Conservation (phyloP, 352 stramenopile genomes). For the Phytophthora cryptogea region DNA sequence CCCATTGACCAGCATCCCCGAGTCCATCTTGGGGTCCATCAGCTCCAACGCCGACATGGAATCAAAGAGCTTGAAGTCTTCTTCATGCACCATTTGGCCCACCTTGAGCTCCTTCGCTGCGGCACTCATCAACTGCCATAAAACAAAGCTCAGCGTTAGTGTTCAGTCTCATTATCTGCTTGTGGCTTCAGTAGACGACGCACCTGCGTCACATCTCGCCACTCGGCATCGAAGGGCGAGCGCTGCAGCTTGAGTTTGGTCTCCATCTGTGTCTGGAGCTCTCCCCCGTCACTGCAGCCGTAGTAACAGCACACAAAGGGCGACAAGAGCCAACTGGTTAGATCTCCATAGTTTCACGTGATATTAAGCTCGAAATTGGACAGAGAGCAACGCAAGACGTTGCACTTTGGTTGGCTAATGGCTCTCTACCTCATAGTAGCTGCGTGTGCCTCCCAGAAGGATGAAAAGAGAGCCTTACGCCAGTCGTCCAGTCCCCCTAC, state of each 20-base stretch:
- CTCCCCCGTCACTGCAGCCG: slow-evolving; percentile 28
- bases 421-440: slow-evolving; percentile 29
- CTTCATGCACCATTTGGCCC: slow-evolving; percentile 76
- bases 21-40: slow-evolving; percentile 95
- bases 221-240: slow-evolving; percentile 32
- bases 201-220: slow-evolving; percentile 62
- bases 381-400: slow-evolving; percentile 4
- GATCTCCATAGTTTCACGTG: slow-evolving; percentile 18
- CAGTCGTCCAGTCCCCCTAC: slow-evolving; percentile 14
- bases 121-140: slow-evolving; percentile 52
- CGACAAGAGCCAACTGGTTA: slow-evolving; percentile 32
- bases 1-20: slow-evolving; percentile 79
- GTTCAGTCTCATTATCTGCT: not conserved
- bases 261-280: slow-evolving; percentile 39
- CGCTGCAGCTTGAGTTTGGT: slow-evolving; percentile 36
- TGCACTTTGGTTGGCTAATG: not conserved
- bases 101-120: slow-evolving; percentile 83
- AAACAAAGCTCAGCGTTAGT: slow-evolving; percentile 10
- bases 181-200: not conserved
- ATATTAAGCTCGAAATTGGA: slow-evolving; percentile 5
- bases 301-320: slow-evolving; percentile 25
- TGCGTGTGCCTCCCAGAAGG: slow-evolving; percentile 6
- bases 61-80: slow-evolving; percentile 92
- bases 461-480: slow-evolving; percentile 19
- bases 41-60: slow-evolving; percentile 95